These are phyloP conservation scores for Lichtheimia corymbifera DNA, from an alignment of 371 early-diverging fungal species.

Conservation along the genomic window DNA sequence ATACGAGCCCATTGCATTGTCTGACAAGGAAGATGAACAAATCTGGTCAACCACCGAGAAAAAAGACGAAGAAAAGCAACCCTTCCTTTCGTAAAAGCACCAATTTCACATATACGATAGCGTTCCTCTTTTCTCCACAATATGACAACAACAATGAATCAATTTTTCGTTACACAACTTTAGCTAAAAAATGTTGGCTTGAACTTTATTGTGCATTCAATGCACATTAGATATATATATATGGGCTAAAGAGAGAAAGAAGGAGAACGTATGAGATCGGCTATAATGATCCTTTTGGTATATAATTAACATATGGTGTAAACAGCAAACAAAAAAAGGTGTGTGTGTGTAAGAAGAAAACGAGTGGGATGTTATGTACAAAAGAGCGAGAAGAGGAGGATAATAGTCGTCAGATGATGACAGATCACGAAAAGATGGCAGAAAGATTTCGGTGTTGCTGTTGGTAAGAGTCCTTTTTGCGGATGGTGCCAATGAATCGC, in stretches of 20 bases:
- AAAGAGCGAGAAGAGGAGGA: not conserved
- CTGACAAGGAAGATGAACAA: too few species aligned
- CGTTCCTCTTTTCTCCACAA: too few species aligned
- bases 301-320: too few species aligned
- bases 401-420: not conserved
- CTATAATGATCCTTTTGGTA: too few species aligned
- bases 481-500: conserved; percentile 2
- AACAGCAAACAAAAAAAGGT: too few species aligned
- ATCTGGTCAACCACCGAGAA: not conserved
- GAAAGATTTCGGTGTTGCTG: not conserved
- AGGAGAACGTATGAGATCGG: not conserved
- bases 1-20: conserved; percentile 15
- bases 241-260: not conserved
- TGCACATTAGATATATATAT: conserved; percentile 2
- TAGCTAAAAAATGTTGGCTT: not conserved
- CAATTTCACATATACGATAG: too few species aligned
- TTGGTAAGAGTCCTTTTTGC: not conserved
- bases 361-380: not conserved
- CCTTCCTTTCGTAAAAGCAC: too few species aligned
- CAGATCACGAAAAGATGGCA: not conserved
- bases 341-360: not conserved
- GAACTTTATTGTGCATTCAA: not conserved
- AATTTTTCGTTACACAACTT: not conserved
- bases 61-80: not conserved
- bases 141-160: not conserved